Percentiles rank a stretch among this genome's conserved stretches.
Conservation (phyloP, 1,284 basidiomycete genomes). For the Wallemia ichthyophaga region DNA sequence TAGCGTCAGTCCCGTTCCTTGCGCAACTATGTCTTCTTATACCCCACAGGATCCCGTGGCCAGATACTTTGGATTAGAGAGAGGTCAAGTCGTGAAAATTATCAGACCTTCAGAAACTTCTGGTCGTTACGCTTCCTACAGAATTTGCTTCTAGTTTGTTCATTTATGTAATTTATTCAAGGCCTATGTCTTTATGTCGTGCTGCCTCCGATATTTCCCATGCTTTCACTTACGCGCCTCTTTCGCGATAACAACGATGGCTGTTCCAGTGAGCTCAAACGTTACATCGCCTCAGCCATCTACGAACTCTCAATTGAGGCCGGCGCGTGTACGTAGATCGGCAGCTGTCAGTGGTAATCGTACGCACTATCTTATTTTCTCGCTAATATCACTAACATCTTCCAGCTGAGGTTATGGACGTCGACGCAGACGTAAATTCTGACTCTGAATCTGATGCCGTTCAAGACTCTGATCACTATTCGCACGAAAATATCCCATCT, state of each 20-base stretch:
- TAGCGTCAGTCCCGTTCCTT: constrained; percentile 18
- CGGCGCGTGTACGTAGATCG: neutral
- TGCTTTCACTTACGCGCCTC: neutral
- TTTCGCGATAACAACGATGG: neutral
- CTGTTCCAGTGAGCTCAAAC: neutral
- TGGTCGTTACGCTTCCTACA: constrained; percentile 75
- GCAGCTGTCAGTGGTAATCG: neutral
- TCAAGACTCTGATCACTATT: neutral
- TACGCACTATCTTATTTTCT: neutral
- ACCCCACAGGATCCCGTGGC: constrained; percentile 53
- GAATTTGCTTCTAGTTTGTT: constrained; percentile 30
- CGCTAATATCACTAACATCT: neutral
- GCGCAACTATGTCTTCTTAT: neutral
- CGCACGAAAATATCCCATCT: neutral
- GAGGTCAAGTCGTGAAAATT: constrained; percentile 96
- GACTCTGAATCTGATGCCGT: too few relatives aligned
- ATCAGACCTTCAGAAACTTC: constrained; percentile 87
- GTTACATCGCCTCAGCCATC: neutral
- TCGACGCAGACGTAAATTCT: neutral
- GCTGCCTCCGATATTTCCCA: too few relatives aligned
- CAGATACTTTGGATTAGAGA: constrained; percentile 76
- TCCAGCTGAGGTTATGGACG: neutral
- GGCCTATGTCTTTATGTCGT: too few relatives aligned
- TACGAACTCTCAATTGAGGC: neutral
- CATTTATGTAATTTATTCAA: constrained; percentile 3